Evolutionary conservation across 2,329 filamentous ascomycete genomes (phyloP), one percentile per base, ranked within the genome.

Genomic region (Seiridium cupressi): DNA sequence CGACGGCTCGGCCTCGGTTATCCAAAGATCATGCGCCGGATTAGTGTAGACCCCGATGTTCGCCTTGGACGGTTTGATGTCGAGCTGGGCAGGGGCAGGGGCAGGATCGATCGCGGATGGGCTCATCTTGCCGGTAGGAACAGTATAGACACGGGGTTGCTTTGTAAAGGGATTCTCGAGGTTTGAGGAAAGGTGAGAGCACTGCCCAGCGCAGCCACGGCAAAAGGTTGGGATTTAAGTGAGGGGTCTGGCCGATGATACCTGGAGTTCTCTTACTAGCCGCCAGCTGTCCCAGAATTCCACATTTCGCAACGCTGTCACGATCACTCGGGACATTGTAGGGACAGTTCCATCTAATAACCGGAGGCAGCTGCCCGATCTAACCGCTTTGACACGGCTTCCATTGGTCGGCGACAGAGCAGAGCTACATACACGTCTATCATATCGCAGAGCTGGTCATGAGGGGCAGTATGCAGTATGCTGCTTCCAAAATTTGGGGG

Each of bases 21-120:
- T 86, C 92, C 93, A 98, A 57, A 98, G 82, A 62, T 97, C 91
- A 74, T 98, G 94, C 61, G 87, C 85, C 18, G 94, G 92, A 79
- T 98, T 97, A 57, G 94, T 98, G 83, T 90, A 98, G 66, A 98
- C 93, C 68, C 93, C 94, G 73, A 98, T 96, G 79, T 98, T 98
- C 60, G 91, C 79, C 83, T 96, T 95, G 61, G 84, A 79, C 51
- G 83, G 78, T 73, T 78, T 53, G 57, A 60, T 32, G 31, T 57
- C 54, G 54, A 49, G 40, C 13, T 46, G 32, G 13, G 44, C 51
- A 13, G 42, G 38, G 13, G 44, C 51, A 13, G 42, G 38, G 13
- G 51, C 35, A n/a, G 44, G n/a, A 40, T 60, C 51, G 35, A 59
- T 40, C 11, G 53, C 60, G 18, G 53, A 51, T 36, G 60, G 60